Conservation (phyloP, 2,329 filamentous ascomycete genomes). For the Stagonosporopsis vannaccii region DNA sequence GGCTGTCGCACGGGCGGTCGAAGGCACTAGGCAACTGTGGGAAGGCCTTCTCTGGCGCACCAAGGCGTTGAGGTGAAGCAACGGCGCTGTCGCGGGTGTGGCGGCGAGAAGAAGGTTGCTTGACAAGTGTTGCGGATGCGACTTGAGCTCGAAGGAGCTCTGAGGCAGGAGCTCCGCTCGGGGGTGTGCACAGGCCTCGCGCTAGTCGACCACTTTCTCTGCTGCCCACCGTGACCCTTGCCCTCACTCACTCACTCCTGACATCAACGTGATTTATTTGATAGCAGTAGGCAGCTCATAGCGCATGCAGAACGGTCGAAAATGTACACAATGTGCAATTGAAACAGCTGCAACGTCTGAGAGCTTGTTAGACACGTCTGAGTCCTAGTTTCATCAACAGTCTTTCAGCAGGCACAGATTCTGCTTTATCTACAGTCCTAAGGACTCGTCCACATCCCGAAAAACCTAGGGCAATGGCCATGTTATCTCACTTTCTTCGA, state of each 20-base stretch:
- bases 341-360: neutral
- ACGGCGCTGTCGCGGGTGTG: neutral
- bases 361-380: neutral
- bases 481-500: constrained; percentile 5
- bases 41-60: neutral
- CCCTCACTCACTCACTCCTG: constrained; percentile 3
- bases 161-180: constrained; percentile 9
- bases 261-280: neutral
- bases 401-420: constrained; percentile 1
- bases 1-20: neutral
- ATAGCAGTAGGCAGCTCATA: neutral
- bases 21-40: neutral
- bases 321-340: neutral
- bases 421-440: constrained; percentile 2
- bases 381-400: constrained; percentile 2
- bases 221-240: neutral
- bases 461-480: constrained; percentile 4
- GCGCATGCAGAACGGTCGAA: neutral
- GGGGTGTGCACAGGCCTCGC: constrained; percentile 4
- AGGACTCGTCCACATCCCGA: constrained; percentile 1
- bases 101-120: neutral
- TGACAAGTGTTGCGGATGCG: neutral
- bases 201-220: constrained; percentile 11
- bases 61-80: neutral
- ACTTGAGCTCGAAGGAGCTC: constrained; percentile 1